phyloP scores from a whole-genome alignment of 768 basidiomycete genomes.

The Lactarius sp. region DNA sequence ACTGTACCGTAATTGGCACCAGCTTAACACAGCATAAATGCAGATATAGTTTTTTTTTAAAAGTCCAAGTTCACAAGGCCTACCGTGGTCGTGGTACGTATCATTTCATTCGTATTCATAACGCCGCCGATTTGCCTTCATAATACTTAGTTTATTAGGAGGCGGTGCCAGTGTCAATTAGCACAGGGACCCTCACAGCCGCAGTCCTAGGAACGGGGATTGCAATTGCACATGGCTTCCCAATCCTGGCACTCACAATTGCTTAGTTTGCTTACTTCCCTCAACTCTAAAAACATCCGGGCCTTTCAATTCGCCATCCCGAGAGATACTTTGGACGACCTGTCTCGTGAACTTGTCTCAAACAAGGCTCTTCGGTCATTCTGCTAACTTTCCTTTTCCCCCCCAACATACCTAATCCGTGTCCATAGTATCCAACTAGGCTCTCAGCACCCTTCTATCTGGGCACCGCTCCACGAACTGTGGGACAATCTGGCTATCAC shows the following conservation, averaged over 20 bases:
- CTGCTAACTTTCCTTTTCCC: neutral
- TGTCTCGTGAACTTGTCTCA: slow-evolving; percentile 16
- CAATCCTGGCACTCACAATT: slow-evolving; percentile 10
- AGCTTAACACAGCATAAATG: too few relatives aligned
- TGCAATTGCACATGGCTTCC: neutral
- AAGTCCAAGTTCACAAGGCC: too few relatives aligned
- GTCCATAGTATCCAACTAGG: slow-evolving; percentile 18
- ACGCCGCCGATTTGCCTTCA: neutral
- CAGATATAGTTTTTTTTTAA: too few relatives aligned
- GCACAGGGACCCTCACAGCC: neutral
- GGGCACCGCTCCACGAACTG: slow-evolving; percentile 28
- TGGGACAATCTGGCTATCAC: slow-evolving; percentile 41
- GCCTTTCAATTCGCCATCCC: neutral
- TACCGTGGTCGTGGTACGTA: neutral
- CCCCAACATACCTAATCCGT: neutral
- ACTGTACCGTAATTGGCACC: too few relatives aligned
- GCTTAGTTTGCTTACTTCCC: slow-evolving; percentile 3
- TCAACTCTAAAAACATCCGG: neutral
- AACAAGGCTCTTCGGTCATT: slow-evolving; percentile 22
- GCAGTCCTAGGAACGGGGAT: neutral
- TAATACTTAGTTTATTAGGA: neutral
- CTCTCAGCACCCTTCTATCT: slow-evolving; percentile 18
- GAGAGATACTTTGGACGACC: neutral
- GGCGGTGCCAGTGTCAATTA: neutral
- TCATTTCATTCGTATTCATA: neutral